Evolutionary conservation across 441 rosid species (phyloP), one percentile per base, ranked within the genome.

Genomic region (Arabidopsis hybrid): DNA sequence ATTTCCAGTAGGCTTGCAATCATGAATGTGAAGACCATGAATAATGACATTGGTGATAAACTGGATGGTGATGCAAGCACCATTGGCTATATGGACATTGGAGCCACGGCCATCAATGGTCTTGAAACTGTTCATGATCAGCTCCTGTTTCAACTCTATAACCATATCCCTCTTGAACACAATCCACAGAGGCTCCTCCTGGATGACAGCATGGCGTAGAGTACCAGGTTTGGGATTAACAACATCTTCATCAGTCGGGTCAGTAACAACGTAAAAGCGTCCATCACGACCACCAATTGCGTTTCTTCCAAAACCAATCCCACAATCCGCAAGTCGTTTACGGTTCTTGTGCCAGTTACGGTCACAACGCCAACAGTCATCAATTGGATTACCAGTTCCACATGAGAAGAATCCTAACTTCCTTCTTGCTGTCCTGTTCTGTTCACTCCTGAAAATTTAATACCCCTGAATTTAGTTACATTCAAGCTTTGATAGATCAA

Each of bases 231-330:
- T 92, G 62, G 98, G 98, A 83, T 88, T 94, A 3, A 94, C 90
- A 45, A 90, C 86, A 80, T 94, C 95, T n/a, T 90, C 87, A 58
- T 91, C 95, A 14, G 81, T 57, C 1, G 89, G 80, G 55, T 91
- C 97, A 17, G 93, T 91, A 58, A 94, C 96, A 18, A 90, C 85
- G 49, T 94, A 94, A 85, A 85, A 86, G 14, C 88, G 90, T 32
- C 98, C 98, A 31, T 94, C 95, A 46, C 97, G 95, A 34, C 98
- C 98, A 34, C 98, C 98, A 3, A 94, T 73, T 0, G 98, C 96
- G 56, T 91, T 91, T 31, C 97, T 81, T 16, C 98, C 98, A 34
- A 94, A 94, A 67, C 98, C 98, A 39, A 94, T 91, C 35, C 97
- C 91, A 74, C 98, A 94, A 56, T 94, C 92, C 0, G 97, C 97